These are phyloP conservation scores for Vararia minispora DNA, from an alignment of 768 basidiomycete genomes.

Conservation along the genomic window DNA sequence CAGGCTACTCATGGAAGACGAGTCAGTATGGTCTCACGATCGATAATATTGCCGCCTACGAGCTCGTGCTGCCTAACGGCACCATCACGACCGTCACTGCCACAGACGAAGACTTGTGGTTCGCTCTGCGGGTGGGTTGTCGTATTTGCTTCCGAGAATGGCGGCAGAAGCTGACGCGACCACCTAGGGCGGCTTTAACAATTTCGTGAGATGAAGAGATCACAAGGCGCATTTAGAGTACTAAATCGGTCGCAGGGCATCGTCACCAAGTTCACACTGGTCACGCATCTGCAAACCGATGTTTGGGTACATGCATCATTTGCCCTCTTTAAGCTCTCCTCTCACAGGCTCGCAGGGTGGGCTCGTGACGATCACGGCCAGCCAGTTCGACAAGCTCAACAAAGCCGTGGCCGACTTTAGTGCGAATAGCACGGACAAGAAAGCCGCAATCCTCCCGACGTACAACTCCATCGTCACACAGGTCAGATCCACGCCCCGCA, in stretches of 20 bases:
- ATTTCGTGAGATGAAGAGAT: neutral
- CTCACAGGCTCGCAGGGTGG: neutral
- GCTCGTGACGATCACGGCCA: neutral
- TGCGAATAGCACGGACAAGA: constrained; percentile 3
- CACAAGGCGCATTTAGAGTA: neutral
- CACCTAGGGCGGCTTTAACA: too few species aligned
- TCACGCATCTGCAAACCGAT: constrained; percentile 5
- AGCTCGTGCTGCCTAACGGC: constrained; percentile 21
- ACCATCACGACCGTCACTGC: neutral
- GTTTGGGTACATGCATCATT: too few species aligned
- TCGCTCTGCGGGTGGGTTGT: too few species aligned
- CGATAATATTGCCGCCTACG: constrained; percentile 20
- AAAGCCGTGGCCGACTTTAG: constrained; percentile 10
- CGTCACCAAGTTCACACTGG: constrained; percentile 9
- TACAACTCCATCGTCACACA: neutral
- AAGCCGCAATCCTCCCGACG: constrained; percentile 4
- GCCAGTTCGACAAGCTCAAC: constrained; percentile 15
- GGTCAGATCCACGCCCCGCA: neutral
- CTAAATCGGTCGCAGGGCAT: constrained; percentile 4
- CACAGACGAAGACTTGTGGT: neutral
- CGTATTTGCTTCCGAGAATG: too few species aligned
- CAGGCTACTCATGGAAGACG: constrained; percentile 22
- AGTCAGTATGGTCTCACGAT: constrained; percentile 23
- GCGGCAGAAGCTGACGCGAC: too few species aligned
- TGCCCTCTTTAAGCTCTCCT: too few species aligned